phyloP scores from a whole-genome alignment of 2,329 filamentous ascomycete species.

The Fulvia fulva region DNA sequence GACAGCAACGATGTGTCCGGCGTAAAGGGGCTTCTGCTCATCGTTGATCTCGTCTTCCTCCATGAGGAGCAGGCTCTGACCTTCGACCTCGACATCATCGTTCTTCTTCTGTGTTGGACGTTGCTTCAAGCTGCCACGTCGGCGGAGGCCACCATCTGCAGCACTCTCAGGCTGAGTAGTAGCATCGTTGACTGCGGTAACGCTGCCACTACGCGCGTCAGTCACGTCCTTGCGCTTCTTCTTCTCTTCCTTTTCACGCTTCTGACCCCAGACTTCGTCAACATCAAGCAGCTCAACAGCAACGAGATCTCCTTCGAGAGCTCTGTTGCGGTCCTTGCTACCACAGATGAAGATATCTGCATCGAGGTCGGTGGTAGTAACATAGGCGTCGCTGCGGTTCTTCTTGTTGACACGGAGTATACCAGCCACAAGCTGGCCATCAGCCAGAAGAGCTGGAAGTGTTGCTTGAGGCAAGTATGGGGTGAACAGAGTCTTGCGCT shows the following conservation, averaged over 20 bases:
- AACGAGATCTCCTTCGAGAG: constrained; percentile 91
- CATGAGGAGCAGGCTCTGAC: constrained; percentile 90
- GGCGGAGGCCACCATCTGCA: constrained; percentile 80
- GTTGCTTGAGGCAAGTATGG: constrained; percentile 95
- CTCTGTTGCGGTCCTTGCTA: constrained; percentile 97
- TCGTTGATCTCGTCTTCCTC: constrained; percentile 99
- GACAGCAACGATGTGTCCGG: constrained; percentile 93
- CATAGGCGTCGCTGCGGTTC: constrained; percentile 97
- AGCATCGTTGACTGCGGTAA: constrained; percentile 60
- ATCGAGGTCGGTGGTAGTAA: constrained; percentile 89
- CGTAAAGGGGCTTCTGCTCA: constrained; percentile 94
- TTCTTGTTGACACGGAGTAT: constrained; percentile 99
- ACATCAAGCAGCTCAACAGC: constrained; percentile 95
- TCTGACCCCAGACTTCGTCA: constrained; percentile 97
- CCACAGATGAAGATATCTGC: constrained; percentile 99
- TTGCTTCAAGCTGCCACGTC: constrained; percentile 91
- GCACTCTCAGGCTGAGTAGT: constrained; percentile 55
- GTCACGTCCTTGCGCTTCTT: constrained; percentile 99
- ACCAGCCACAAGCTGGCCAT: constrained; percentile 92
- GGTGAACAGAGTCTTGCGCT: constrained; percentile 97
- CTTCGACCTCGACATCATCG: constrained; percentile 97
- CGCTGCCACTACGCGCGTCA: constrained; percentile 77
- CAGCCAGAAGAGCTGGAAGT: constrained; percentile 80
- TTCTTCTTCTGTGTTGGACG: constrained; percentile 99
- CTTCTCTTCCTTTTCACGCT: constrained; percentile 99